Conservation (phyloP, 768 basidiomycete genomes). For the Cystoderma amianthinum region DNA sequence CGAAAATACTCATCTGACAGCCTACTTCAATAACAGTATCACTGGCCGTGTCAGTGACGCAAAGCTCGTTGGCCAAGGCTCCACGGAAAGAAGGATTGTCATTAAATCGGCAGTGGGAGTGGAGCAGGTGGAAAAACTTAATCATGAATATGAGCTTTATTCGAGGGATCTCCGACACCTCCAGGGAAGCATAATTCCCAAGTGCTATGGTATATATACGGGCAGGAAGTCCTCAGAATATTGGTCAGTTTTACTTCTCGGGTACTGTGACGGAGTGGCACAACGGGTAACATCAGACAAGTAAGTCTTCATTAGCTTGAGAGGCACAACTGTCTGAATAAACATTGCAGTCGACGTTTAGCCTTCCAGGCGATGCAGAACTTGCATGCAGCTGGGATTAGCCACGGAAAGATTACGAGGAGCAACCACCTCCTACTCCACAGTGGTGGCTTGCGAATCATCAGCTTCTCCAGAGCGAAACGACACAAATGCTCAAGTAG, state of each 20-base stretch:
- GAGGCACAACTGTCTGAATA: background rate
- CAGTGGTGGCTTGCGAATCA: background rate
- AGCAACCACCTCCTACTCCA: slow-evolving; percentile 22
- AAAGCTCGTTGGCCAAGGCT: no score
- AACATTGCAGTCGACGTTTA: slow-evolving; percentile 16
- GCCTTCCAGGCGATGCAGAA: slow-evolving; percentile 22
- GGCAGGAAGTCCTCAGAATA: slow-evolving; percentile 17
- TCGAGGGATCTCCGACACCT: slow-evolving; percentile 19
- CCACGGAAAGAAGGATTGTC: slow-evolving; percentile 13
- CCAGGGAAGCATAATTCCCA: slow-evolving; percentile 31
- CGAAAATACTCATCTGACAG: no score
- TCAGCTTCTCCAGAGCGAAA: no score
- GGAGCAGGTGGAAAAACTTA: slow-evolving; percentile 13
- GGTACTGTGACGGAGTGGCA: slow-evolving; percentile 21
- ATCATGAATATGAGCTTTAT: slow-evolving; percentile 29
- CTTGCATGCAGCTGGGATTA: slow-evolving; percentile 27
- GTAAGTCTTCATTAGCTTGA: slow-evolving; percentile 9
- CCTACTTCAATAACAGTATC: no score
- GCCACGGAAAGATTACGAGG: slow-evolving; percentile 24
- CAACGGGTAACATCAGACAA: slow-evolving; percentile 11
- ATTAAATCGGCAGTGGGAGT: slow-evolving; percentile 24
- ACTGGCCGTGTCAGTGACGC: no score
- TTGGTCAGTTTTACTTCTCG: slow-evolving; percentile 26
- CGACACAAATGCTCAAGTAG: no score
- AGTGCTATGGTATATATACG: slow-evolving; percentile 27